These are phyloP conservation scores for Phytopythium oedochilum DNA, from an alignment of 352 stramenopile species.

Conservation along the genomic window DNA sequence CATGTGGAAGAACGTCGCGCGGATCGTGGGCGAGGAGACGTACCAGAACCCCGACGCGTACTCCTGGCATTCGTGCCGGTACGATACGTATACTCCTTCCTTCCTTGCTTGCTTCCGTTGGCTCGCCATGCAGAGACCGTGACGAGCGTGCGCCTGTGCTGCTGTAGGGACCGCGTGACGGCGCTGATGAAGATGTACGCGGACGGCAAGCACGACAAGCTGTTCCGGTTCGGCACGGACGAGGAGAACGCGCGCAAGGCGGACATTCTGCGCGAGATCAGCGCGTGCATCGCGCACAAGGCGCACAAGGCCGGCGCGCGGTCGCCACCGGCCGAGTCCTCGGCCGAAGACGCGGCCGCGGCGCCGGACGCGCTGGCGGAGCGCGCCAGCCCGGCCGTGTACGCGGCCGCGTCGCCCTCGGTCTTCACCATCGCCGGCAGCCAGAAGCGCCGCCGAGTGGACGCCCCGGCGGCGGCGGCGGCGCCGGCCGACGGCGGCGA, in stretches of 20 bases:
- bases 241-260: constrained; percentile 73
- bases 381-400: background rate
- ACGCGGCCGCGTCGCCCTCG: background rate
- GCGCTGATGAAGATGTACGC: constrained; percentile 76
- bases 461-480: constrained; percentile 9
- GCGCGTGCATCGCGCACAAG: constrained; percentile 36
- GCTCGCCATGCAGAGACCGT: background rate
- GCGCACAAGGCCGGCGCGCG: constrained; percentile 37
- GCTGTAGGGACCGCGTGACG: constrained; percentile 64
- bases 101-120: too few relatives aligned
- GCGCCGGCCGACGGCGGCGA: constrained; percentile 22
- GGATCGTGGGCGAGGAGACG: constrained; percentile 49
- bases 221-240: constrained; percentile 73
- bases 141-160: constrained; percentile 3
- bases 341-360: constrained; percentile 1
- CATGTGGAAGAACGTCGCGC: constrained; percentile 74
- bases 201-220: constrained; percentile 76
- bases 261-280: constrained; percentile 57
- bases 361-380: background rate
- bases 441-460: constrained; percentile 10
- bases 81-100: constrained; percentile 2
- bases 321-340: constrained; percentile 8
- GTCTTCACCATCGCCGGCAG: background rate
- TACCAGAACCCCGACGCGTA: constrained; percentile 69
- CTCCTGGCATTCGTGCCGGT: constrained; percentile 84